Base-by-base conservation (phyloP, 306 rosid genomes). In the Cicer arietinum region DNA sequence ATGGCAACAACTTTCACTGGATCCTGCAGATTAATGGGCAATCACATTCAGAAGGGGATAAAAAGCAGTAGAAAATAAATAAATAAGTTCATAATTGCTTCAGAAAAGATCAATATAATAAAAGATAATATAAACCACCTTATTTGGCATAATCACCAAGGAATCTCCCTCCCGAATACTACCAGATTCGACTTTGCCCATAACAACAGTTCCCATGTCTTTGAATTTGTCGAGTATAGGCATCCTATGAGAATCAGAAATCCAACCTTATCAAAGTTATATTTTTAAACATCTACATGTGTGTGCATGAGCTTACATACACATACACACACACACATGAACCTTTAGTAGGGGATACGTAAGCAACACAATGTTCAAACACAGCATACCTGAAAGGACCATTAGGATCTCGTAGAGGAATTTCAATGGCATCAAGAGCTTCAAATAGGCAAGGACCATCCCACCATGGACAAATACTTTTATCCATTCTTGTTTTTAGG, bases 131-230 rank as follows among this genome's bases (percentile, higher is more conserved):
- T 43, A 18, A 66, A 44, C 10, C 22, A 94, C 99, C 99, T 92
- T 95, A 80, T 95, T 95, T 80, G 99, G 99, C 98, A 95, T 95
- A 60, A 95, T 64, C 84, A 86, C 47, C 83, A 95, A 42, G 45
- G 96, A 83, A 75, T 92, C 98, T 7, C 99, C 99, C 83, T 92
- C 97, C 7, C 83, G 76, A 60, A 90, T 76, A 4, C 81, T 80
- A 51, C 99, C 99, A 82, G 94, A 95, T 87, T 95, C 99, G 68
- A 92, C 92, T 85, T 95, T 95, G 8, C 99, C 99, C 99, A 95
- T 92, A 68, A 90, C 88, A 66, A 88, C 92, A 59, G 98, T 92
- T 82, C 98, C 99, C 99, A 90, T 90, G 84, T 92, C 99, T 82
- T 89, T 95, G 82, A 95, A 95, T 78, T 87, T 95, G 88, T 92